Conservation (phyloP, 129 eudicot genomes). For the Artemisia annua region DNA sequence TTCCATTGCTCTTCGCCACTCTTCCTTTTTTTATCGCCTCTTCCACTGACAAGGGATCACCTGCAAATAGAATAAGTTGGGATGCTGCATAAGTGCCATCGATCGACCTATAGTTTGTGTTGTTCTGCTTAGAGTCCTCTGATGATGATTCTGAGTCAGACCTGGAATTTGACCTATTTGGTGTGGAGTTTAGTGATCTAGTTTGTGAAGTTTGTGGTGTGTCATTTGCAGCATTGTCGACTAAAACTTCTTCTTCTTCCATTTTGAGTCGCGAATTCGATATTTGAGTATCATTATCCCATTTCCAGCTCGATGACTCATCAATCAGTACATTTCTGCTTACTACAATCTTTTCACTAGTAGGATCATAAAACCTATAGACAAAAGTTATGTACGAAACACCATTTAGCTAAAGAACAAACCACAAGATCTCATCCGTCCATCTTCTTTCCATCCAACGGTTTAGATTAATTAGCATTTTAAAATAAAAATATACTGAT, state of each 20-base stretch:
- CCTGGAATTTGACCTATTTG: neutral
- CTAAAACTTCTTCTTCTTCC: neutral
- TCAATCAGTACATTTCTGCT: neutral
- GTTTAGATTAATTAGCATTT: too few relatives aligned
- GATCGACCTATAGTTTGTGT: too few relatives aligned
- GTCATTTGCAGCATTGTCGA: neutral
- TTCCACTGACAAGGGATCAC: neutral
- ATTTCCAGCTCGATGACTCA: neutral
- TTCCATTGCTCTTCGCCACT: neutral
- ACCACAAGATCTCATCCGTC: too few relatives aligned
- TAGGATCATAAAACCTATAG: slow-evolving; percentile 5
- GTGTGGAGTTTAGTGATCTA: neutral
- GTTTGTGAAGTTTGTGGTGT: neutral
- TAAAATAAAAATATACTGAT: too few relatives aligned
- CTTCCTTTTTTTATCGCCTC: neutral
- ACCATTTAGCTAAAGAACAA: too few relatives aligned
- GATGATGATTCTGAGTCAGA: neutral
- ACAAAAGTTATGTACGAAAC: too few relatives aligned
- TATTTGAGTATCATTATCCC: neutral
- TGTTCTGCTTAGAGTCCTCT: neutral
- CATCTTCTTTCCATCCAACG: too few relatives aligned
- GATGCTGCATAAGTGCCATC: neutral
- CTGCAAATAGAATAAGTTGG: neutral
- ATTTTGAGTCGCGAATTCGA: neutral
- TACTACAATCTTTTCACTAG: neutral